These are phyloP conservation scores for Fusarium nygamai DNA, from an alignment of 2,329 filamentous ascomycete species.

Conservation along the genomic window DNA sequence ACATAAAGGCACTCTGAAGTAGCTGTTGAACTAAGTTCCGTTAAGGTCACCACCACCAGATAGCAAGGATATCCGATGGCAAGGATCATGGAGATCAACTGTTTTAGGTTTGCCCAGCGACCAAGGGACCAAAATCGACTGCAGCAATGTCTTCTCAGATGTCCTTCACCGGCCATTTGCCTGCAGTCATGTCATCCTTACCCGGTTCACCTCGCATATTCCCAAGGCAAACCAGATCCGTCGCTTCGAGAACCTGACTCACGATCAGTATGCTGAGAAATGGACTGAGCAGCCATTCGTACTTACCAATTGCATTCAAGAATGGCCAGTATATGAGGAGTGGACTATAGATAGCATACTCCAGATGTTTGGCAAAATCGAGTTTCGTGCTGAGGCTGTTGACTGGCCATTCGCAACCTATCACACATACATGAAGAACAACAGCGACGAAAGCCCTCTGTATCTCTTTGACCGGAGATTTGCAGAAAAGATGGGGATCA, in stretches of 20 bases:
- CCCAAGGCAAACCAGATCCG: slow-evolving; percentile 77
- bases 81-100: slow-evolving; percentile 85
- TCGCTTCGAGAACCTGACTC: slow-evolving; percentile 73
- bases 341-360: slow-evolving; percentile 80
- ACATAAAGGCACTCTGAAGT: slow-evolving; percentile 17
- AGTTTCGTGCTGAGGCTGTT: slow-evolving; percentile 90
- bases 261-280: slow-evolving; percentile 75
- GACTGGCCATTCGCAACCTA: slow-evolving; percentile 91
- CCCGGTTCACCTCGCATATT: slow-evolving; percentile 75
- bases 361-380: slow-evolving; percentile 69
- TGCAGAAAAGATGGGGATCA: slow-evolving; percentile 83
- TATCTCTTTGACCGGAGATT: slow-evolving; percentile 93
- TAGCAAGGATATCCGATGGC: slow-evolving; percentile 65
- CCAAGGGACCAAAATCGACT: slow-evolving; percentile 70
- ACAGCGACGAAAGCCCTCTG: slow-evolving; percentile 84
- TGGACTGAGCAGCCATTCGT: slow-evolving; percentile 90
- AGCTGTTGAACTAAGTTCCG: slow-evolving; percentile 25
- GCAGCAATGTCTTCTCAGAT: slow-evolving; percentile 86
- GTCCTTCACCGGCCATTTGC: slow-evolving; percentile 89
- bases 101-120: slow-evolving; percentile 67
- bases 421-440: slow-evolving; percentile 81
- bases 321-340: slow-evolving; percentile 79
- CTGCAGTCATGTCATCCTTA: slow-evolving; percentile 79
- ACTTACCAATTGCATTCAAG: slow-evolving; percentile 80
- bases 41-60: slow-evolving; percentile 46